Base-by-base conservation (phyloP, 75 land plant species). In the Ceratopteris richardii region DNA sequence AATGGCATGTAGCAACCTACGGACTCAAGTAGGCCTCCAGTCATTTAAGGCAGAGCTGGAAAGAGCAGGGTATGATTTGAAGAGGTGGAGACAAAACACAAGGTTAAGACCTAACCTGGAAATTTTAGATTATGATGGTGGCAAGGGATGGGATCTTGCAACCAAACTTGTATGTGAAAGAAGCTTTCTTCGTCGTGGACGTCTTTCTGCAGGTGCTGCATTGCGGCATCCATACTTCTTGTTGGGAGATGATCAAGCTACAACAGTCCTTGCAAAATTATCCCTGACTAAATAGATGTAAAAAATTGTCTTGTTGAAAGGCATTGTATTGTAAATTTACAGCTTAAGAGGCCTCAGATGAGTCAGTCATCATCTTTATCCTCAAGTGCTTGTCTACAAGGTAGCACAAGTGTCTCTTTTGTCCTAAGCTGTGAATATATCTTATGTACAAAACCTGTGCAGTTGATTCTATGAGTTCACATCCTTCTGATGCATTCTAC, bases 151-250 rank as follows among this genome's bases (percentile, higher is more conserved):
- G 99, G 90, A 95, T 66, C 66, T 95, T 50, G 99, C 88, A 0
- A 84, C 82, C 31, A 86, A 82, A 64, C 84, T 95, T 21, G 71
- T 95, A 51, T 75, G 93, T 36, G 76, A 81, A 47, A 80, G 98
- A 52, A 85, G 81, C 18, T 59, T 46, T 31, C 63, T 87, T 29
- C 57, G 86, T 61, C 70, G 86, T 25, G 90, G 85, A 3, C 77
- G 99, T 29, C 66, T 95, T 53, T 95, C 99, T 13, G 99, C 99
- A n/a, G 74, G 82, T 19, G 88, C 99, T 48, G 99, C 99, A 51
- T 63, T 95, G 30, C 73, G 90, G 63, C 98, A 94, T 71, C 98
- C 98, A 30, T 94, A 85, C 62, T 89, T 94, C 62, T 62, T 90
- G 58, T 57, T 90, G 54, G 96, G 90, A 54, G 82, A 84, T 61